Base-by-base conservation (phyloP, 371 early-diverging fungal species). In the Dichotomocladium elegans region DNA sequence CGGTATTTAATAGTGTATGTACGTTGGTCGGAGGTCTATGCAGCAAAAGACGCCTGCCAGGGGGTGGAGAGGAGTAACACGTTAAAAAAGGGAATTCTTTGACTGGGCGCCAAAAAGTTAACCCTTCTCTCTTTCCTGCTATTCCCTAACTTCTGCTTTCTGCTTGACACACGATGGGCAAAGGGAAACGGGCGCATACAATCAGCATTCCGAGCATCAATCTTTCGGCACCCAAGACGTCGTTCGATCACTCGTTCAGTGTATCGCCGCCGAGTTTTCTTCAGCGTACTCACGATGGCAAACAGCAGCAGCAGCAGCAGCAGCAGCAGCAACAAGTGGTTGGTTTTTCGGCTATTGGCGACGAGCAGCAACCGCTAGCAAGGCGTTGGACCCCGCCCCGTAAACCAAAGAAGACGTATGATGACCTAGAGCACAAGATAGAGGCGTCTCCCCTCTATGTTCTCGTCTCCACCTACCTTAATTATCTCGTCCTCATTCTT, bases 391-490 rank as follows among this genome's bases (percentile, higher is more conserved):
- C 51, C 14, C 51, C 43, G 6, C 40, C 57, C 6, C 46, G 46
- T 33, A 31, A 40, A 4, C 51, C 51, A 21, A 51, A 24, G 28
- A 54, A 55, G 22, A n/a, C n/a, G n/a, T 63, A 63, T 29, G 58
- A 63, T 28, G 63, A 63, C 33, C 48, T 63, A 37, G 58, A 63
- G 40, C 63, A 63, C 22, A 63, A 60, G 24, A 48, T 60, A 45
- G 60, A 60, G 34, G 60, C 49, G 21, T 54, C 60, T 65, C 95
- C 84, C 17, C 81, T 79, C 55, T 83, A 77, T 65, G 85, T 82
- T 62, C 77, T 98, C 41, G 85, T 98, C 40, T 92, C 96, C 19
- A 98, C 99, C 41, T 99, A 98, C 76, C 79, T 99, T 37, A 90
- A 91, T 51, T 99, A 92, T 80, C 86, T 96, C 63, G 83, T 98